phyloP scores from a whole-genome alignment of 2,329 filamentous ascomycete species.

The Apiospora malaysiana region DNA sequence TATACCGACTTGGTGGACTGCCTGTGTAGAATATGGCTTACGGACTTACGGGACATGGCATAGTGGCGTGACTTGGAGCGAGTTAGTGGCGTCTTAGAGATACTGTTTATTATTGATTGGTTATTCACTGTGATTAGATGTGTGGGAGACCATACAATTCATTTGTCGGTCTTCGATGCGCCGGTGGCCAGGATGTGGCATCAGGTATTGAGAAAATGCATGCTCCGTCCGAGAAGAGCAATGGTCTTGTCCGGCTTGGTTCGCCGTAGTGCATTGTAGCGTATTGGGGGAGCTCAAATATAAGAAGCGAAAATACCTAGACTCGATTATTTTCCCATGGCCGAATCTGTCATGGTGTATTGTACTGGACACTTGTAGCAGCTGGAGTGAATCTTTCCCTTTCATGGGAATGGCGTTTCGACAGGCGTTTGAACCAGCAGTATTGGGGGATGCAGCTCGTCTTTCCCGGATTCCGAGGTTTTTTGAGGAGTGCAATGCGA shows the following conservation, averaged over 20 bases:
- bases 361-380: no score
- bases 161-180: not conserved
- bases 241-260: not conserved
- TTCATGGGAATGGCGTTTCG: not conserved
- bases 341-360: not conserved
- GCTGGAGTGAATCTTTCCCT: no score
- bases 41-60: conserved; percentile 20
- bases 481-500: not conserved
- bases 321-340: not conserved
- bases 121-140: conserved; percentile 14
- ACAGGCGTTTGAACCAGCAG: not conserved
- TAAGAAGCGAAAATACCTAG: not conserved
- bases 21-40: conserved; percentile 22
- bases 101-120: conserved; percentile 19
- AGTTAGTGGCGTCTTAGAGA: conserved; percentile 17
- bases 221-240: not conserved
- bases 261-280: not conserved
- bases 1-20: conserved; percentile 6
- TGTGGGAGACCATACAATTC: not conserved
- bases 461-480: not conserved
- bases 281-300: not conserved
- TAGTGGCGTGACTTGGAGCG: conserved; percentile 18
- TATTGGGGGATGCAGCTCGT: not conserved
- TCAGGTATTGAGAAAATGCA: no score
- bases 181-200: not conserved